These are phyloP conservation scores for Neurospora sp. DNA, from an alignment of 495 filamentous ascomycete genomes.

Conservation along the genomic window DNA sequence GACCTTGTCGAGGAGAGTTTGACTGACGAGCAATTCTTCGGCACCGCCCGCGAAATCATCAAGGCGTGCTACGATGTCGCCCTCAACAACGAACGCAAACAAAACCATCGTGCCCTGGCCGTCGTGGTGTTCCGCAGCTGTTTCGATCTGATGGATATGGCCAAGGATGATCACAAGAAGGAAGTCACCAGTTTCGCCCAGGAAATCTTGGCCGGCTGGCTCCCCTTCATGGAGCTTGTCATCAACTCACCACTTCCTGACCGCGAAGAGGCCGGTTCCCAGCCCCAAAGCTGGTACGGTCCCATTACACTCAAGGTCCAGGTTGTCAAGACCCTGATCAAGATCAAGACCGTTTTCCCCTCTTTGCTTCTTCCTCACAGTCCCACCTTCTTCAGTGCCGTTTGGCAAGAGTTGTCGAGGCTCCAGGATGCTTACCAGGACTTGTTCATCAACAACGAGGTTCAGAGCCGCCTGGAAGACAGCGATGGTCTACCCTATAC, in stretches of 20 bases:
- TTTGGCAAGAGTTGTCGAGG: slow-evolving; percentile 74
- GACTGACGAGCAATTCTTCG: slow-evolving; percentile 89
- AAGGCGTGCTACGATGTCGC: slow-evolving; percentile 74
- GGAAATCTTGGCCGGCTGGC: slow-evolving; percentile 70
- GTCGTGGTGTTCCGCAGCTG: slow-evolving; percentile 80
- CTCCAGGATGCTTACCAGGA: slow-evolving; percentile 62
- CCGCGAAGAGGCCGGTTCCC: slow-evolving; percentile 22
- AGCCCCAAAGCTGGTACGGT: slow-evolving; percentile 57
- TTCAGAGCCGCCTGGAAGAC: slow-evolving; percentile 82
- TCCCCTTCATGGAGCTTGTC: slow-evolving; percentile 70
- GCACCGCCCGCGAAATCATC: slow-evolving; percentile 72
- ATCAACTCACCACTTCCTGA: slow-evolving; percentile 63
- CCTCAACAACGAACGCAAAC: slow-evolving; percentile 59
- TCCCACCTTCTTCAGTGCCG: slow-evolving; percentile 65
- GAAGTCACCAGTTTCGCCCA: slow-evolving; percentile 84
- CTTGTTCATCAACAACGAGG: slow-evolving; percentile 75
- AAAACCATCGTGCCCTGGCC: slow-evolving; percentile 68
- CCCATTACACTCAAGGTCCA: slow-evolving; percentile 79
- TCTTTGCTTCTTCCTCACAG: slow-evolving; percentile 71
- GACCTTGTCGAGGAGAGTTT: slow-evolving; percentile 90
- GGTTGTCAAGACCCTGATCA: slow-evolving; percentile 84
- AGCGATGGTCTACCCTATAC: slow-evolving; percentile 87
- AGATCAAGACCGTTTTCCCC: slow-evolving; percentile 76
- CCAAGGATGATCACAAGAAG: slow-evolving; percentile 78
- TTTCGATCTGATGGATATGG: slow-evolving; percentile 91